Conservation (phyloP, 108 stramenopile genomes). For the Hondaea fermentalgiana region DNA sequence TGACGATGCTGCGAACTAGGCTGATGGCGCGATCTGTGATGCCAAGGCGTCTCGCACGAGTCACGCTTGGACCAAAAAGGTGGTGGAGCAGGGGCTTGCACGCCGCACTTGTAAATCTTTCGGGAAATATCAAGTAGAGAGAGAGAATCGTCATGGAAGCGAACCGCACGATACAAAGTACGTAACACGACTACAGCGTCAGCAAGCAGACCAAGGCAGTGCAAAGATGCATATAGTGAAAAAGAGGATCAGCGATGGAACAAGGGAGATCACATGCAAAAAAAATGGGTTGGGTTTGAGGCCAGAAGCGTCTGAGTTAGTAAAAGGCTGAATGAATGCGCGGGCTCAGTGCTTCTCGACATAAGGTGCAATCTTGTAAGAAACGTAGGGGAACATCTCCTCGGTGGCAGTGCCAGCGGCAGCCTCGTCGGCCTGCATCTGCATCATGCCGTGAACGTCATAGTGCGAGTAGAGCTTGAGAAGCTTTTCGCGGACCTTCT, state of each 20-base stretch:
- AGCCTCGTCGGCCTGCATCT: conserved; percentile 6
- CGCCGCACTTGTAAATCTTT: too few relatives aligned
- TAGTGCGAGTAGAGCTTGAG: not conserved
- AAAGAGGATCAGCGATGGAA: not conserved
- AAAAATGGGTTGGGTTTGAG: not conserved
- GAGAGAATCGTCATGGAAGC: too few relatives aligned
- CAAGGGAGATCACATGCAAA: not conserved
- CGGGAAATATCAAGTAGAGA: too few relatives aligned
- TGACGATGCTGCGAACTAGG: too few relatives aligned
- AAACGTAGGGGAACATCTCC: conserved; percentile 7
- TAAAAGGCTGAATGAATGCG: not conserved
- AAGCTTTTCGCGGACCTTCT: conserved; percentile 24
- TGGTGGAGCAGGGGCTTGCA: too few relatives aligned
- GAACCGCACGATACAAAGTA: too few relatives aligned
- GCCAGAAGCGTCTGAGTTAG: not conserved
- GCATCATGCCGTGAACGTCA: conserved; percentile 7
- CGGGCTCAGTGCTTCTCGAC: not conserved
- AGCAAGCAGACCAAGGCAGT: too few relatives aligned
- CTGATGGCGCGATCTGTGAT: too few relatives aligned
- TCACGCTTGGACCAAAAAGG: too few relatives aligned
- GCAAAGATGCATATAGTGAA: too few relatives aligned
- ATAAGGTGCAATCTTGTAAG: not conserved
- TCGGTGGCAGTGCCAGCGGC: not conserved
- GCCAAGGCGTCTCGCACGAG: too few relatives aligned
- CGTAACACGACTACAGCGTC: too few relatives aligned